Conservation (phyloP, 2,329 filamentous ascomycete genomes). For the Cytospora leucostoma region DNA sequence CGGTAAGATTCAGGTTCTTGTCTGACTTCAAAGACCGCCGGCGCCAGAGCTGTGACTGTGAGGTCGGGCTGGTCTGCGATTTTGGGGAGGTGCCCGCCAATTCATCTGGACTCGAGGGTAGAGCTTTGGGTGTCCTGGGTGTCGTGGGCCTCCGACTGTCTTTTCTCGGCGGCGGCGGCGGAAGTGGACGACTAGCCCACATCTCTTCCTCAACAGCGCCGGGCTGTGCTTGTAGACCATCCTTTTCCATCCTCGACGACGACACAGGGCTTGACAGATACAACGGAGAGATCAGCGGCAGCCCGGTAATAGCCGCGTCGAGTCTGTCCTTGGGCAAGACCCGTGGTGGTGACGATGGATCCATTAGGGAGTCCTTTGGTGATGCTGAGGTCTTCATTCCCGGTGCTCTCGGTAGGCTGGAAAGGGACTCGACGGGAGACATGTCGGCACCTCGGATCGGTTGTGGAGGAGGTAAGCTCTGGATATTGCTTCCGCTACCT, state of each 20-base stretch:
- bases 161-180: conserved; percentile 21
- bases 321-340: conserved; percentile 18
- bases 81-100: conserved; percentile 36
- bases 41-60: conserved; percentile 47
- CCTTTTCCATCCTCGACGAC: conserved; percentile 17
- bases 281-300: conserved; percentile 20
- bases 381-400: conserved; percentile 23
- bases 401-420: conserved; percentile 59
- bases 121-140: conserved; percentile 18
- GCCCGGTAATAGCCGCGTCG: conserved; percentile 2
- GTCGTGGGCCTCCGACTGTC: conserved; percentile 18
- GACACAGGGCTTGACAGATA: conserved; percentile 23
- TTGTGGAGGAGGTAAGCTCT: conserved; percentile 28
- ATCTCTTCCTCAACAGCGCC: conserved; percentile 7
- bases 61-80: conserved; percentile 32
- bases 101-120: conserved; percentile 5
- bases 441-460: conserved; percentile 26
- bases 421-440: conserved; percentile 53
- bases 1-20: conserved; percentile 47
- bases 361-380: conserved; percentile 19
- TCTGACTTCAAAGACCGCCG: conserved; percentile 54
- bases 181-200: conserved; percentile 8
- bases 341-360: conserved; percentile 23
- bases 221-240: conserved; percentile 15
- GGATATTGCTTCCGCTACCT: conserved; percentile 14